Base-by-base conservation (phyloP, 495 filamentous ascomycete species). In the Opeltia flavorubescens region DNA sequence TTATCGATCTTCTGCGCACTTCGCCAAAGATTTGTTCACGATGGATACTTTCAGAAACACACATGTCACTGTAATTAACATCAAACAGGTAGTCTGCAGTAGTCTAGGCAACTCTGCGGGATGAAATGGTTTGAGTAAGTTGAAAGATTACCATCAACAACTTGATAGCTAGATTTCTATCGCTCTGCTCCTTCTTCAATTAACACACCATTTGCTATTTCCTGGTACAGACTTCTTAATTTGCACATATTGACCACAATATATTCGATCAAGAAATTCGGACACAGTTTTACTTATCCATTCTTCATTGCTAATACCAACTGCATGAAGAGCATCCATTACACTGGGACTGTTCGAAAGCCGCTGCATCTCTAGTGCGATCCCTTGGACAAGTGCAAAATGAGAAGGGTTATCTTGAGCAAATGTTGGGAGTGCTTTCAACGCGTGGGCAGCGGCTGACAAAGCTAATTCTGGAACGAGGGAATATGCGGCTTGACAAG, bases 401-500 rank as follows among this genome's bases (percentile, higher is more conserved):
- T 47, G 25, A n/a, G 15, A 18, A 12, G 31, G 31, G 8, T 47
- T 7, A 28, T 3, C 31, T 17, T 8, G 18, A 26, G 26, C 21
- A 4, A 20, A 15, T 0, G 8, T 0, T 12, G 13, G 3, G 18
- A 31, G 40, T 12, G 44, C 27, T 50, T 36, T 18, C 30, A 33
- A 28, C 41, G 12, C 26, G 42, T 24, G 42, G 23, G 48, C 41
- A n/a, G 42, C 48, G 8, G 26, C 29, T 21, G 48, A 38, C 39
- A 29, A 25, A 17, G 43, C 48, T 28, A 50, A 33, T 35, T 46
- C 48, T 17, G 31, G 47, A 33, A 28, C 47, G 15, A 49, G 39
- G 27, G 2, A 23, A 15, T 46, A 50, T 25, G 48, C 48, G 21
- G 48, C 48, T 50, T 50, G 18, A 46, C 24, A 31, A 9, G 39